Evolutionary conservation across 2,329 filamentous ascomycete genomes (phyloP).

Genomic region (Aspergillus carbonarius): DNA sequence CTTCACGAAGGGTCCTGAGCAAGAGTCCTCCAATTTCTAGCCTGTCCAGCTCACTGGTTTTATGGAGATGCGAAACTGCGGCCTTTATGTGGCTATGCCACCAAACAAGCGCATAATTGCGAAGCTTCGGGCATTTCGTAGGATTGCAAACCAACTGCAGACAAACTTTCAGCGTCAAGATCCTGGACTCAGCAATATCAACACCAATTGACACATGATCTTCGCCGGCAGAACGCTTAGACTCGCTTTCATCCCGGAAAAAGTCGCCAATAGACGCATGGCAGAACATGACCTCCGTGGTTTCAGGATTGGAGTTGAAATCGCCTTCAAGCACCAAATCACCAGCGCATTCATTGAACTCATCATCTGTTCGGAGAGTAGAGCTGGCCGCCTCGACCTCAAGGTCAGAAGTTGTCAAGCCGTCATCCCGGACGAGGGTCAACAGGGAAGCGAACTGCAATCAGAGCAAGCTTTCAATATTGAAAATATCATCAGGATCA

Average conservation of each 20-base stretch:
- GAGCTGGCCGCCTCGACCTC: background rate
- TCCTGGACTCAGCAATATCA: background rate
- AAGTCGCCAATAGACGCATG: slow-evolving; percentile 28
- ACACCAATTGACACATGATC: slow-evolving; percentile 17
- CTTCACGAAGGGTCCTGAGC: background rate
- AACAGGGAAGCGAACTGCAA: background rate
- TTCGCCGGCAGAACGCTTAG: slow-evolving; percentile 16
- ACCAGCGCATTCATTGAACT: background rate
- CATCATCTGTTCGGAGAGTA: background rate
- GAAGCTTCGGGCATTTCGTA: background rate
- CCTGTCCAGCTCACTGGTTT: background rate
- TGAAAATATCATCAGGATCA: background rate
- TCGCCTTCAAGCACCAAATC: background rate
- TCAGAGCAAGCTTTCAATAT: background rate
- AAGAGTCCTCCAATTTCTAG: background rate
- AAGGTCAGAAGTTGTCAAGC: background rate
- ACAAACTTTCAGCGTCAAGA: background rate
- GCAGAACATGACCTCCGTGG: slow-evolving; percentile 21
- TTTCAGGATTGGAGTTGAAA: slow-evolving; percentile 20
- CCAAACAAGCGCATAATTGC: background rate
- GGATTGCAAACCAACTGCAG: background rate
- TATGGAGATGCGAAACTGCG: background rate
- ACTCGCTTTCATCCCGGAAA: slow-evolving; percentile 14
- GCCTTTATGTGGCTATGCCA: background rate
- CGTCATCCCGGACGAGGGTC: background rate